Evolutionary conservation across 2,329 filamentous ascomycete genomes (phyloP).

Genomic region (Colletotrichum australisinense): DNA sequence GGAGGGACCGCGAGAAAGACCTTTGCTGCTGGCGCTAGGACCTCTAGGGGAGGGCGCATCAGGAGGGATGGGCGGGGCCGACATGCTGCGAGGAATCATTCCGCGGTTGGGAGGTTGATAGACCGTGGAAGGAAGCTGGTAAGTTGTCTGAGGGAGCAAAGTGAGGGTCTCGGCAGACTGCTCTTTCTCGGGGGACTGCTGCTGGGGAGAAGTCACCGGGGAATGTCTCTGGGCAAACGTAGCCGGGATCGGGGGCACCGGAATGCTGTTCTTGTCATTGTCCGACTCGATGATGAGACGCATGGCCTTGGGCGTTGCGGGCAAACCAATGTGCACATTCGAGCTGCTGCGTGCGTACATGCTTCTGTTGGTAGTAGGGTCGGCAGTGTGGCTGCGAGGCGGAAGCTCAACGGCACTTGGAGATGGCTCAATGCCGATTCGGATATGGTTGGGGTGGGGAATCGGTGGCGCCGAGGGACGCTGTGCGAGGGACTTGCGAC

Average conservation of each 20-base stretch:
- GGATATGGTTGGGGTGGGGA: conserved; percentile 74
- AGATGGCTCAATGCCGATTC: conserved; percentile 41
- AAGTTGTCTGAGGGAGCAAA: conserved; percentile 55
- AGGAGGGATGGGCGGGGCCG: conserved; percentile 59
- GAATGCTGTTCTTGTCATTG: conserved; percentile 48
- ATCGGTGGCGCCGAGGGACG: conserved; percentile 85
- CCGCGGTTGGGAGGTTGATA: conserved; percentile 66
- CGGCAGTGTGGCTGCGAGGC: conserved; percentile 73
- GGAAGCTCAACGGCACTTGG: conserved; percentile 56
- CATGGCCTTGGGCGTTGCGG: conserved; percentile 93
- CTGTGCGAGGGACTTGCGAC: conserved; percentile 84
- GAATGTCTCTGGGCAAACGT: conserved; percentile 58
- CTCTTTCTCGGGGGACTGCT: conserved; percentile 47
- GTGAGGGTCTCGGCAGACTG: conserved; percentile 52
- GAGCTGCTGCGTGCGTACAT: conserved; percentile 58
- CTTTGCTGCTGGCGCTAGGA: conserved; percentile 37
- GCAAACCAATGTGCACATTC: conserved; percentile 76
- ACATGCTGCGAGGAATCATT: conserved; percentile 70
- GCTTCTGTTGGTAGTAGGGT: conserved; percentile 64
- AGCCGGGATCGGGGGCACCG: conserved; percentile 62
- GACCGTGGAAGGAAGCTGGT: conserved; percentile 57
- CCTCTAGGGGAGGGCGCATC: conserved; percentile 52
- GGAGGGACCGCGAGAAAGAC: conserved; percentile 42
- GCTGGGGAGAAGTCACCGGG: conserved; percentile 50
- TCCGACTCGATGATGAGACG: conserved; percentile 77